Conservation (phyloP, 352 stramenopile genomes). For the Thraustotheca clavata region DNA sequence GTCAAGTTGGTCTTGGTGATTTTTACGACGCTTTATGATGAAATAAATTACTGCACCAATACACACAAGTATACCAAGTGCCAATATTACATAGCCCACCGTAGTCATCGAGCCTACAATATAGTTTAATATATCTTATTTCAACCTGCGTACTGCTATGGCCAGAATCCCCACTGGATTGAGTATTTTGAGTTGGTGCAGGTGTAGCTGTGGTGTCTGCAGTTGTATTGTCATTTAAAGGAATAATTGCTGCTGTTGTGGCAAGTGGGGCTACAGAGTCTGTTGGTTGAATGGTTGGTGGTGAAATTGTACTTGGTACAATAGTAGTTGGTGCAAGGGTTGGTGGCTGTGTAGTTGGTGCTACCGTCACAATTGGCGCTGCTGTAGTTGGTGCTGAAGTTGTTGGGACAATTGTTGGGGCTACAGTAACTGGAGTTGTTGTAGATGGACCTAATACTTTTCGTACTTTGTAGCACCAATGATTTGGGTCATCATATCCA, state of each 20-base stretch:
- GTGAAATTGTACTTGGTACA: neutral
- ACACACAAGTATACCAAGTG: neutral
- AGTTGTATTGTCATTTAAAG: neutral
- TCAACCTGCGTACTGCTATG: too few relatives aligned
- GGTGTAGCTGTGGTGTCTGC: neutral
- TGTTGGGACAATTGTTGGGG: neutral
- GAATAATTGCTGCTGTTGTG: neutral
- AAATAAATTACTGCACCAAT: neutral
- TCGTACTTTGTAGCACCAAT: slow-evolving; percentile 1
- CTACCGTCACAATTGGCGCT: neutral
- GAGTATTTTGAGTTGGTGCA: too few relatives aligned
- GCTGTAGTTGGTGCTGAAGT: neutral
- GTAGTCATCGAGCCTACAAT: neutral
- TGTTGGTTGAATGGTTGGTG: neutral
- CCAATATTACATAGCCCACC: slow-evolving; percentile 9
- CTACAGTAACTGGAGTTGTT: neutral
- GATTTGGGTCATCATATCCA: neutral
- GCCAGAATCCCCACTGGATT: too few relatives aligned
- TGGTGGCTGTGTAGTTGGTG: neutral
- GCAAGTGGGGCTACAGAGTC: neutral
- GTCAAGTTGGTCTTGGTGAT: neutral
- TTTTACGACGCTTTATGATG: neutral
- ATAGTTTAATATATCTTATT: too few relatives aligned
- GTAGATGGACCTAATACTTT: neutral
- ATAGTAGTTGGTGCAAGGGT: neutral